Percentiles rank a stretch among this genome's conserved stretches.
Evolutionary conservation across 768 basidiomycete genomes (phyloP).

Genomic region (Leccinum rimulosum): DNA sequence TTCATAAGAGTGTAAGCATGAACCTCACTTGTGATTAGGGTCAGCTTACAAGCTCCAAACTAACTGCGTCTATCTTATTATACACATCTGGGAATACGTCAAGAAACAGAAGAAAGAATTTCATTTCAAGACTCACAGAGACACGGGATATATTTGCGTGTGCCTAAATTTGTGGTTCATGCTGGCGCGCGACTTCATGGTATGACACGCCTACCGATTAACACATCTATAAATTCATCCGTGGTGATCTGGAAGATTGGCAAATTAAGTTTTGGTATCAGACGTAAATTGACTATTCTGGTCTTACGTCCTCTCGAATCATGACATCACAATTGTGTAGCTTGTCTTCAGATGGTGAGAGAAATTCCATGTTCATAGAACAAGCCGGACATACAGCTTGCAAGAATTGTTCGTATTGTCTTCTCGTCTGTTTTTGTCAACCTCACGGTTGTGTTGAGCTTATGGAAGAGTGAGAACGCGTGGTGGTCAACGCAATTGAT

Average conservation of each 20-base stretch:
- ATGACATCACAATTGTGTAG: slow-evolving; percentile 95
- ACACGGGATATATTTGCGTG: slow-evolving; percentile 93
- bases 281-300: slow-evolving; percentile 1
- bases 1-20: slow-evolving; percentile 10
- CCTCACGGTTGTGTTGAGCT: slow-evolving; percentile 91
- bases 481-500: background rate
- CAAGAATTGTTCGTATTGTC: slow-evolving; percentile 89
- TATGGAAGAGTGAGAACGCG: background rate
- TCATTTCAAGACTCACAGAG: slow-evolving; percentile 55
- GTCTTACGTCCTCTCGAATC: slow-evolving; percentile 90
- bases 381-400: slow-evolving; percentile 59
- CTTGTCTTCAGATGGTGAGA: slow-evolving; percentile 54
- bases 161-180: slow-evolving; percentile 47
- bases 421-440: slow-evolving; percentile 93
- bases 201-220: slow-evolving; percentile 61
- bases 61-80: slow-evolving; percentile 94
- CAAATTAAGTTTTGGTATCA: slow-evolving; percentile 2
- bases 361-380: background rate
- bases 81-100: slow-evolving; percentile 66
- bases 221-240: slow-evolving; percentile 98
- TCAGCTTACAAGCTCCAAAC: slow-evolving; percentile 55
- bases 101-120: background rate
- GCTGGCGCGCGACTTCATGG: background rate
- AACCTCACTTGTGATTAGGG: background rate
- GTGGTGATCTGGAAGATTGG: slow-evolving; percentile 69